Conservation (phyloP, 345 rosid species). For the Mangifera indica region DNA sequence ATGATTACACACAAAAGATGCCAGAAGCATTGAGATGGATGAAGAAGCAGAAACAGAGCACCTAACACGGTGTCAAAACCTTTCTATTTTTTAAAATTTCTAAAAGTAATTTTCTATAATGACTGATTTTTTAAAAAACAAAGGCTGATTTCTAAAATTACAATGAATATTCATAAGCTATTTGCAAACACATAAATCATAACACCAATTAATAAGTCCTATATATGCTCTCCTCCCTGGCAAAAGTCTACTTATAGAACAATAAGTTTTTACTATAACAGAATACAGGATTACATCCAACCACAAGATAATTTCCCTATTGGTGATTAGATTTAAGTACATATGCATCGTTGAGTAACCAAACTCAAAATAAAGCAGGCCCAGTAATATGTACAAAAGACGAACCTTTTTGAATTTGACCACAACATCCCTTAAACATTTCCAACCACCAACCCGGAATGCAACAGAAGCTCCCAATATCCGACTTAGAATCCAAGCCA, state of each 20-base stretch:
- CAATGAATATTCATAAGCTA: too few relatives aligned
- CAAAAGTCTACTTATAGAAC: neutral
- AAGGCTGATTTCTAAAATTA: too few relatives aligned
- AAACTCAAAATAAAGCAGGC: conserved; percentile 18
- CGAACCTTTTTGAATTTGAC: conserved; percentile 87
- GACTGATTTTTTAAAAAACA: too few relatives aligned
- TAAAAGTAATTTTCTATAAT: too few relatives aligned
- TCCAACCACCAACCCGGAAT: conserved; percentile 93
- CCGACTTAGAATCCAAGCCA: conserved; percentile 82
- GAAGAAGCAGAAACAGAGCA: too few relatives aligned
- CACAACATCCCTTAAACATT: conserved; percentile 73
- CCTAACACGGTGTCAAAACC: too few relatives aligned
- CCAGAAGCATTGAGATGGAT: neutral
- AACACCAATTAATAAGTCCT: too few relatives aligned
- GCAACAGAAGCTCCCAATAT: conserved; percentile 70
- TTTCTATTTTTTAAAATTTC: too few relatives aligned
- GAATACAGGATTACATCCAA: too few relatives aligned
- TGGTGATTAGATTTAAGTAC: neutral
- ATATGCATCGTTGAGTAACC: conserved; percentile 15
- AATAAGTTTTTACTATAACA: neutral
- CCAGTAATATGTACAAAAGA: neutral
- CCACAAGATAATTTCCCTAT: neutral
- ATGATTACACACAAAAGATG: neutral
- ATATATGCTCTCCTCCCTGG: neutral
- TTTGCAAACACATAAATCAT: too few relatives aligned